Base-by-base conservation (phyloP, 495 filamentous ascomycete genomes). In the Aspergillus biplanus region DNA sequence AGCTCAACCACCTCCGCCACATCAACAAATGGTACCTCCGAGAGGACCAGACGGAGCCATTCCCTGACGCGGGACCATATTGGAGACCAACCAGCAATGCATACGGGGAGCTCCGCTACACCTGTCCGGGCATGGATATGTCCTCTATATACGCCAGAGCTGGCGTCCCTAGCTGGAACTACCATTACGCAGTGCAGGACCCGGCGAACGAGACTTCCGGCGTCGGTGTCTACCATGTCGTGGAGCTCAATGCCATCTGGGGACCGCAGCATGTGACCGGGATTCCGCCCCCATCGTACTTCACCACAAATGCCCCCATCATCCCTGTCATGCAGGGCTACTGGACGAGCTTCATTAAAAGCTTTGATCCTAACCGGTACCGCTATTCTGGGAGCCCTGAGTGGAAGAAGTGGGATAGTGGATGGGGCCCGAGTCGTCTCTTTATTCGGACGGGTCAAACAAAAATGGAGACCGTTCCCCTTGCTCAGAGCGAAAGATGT, bases 51-150 rank as follows among this genome's bases (percentile, higher is more conserved):
- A 74, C 71, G 4, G 64, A 68, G 5, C 59, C 39, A 61, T 87
- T 80, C 68, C 84, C 78, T 0, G 68, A 73, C 34, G 62, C 73
- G 3, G 80, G 80, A 1, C 70, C 75, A 18, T 88, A 84, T 74
- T 90, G 86, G 84, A 78, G 80, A 0, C 83, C 87, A n/a, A 76
- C 82, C 13, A 80, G 82, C 59, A 78, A 83, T 44, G 85, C 84
- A 4, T 93, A 91, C 67, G 89, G 89, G 27, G 87, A 92, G 65
- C 80, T 91, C 61, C 84, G 89, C n/a, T 92, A 92, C 74, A 88
- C 80, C 67, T 93, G 90, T 59, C 89, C 89, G 0, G 83, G 82
- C 1, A 76, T 90, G 21, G 85, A 79, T 69, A 73, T 88, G 72
- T 85, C 80, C 15, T 69, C 76, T 5, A 70, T 77, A 0, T 78